Evolutionary conservation across 2,329 filamentous ascomycete species (phyloP).

Genomic region (Xylaria multiplex): DNA sequence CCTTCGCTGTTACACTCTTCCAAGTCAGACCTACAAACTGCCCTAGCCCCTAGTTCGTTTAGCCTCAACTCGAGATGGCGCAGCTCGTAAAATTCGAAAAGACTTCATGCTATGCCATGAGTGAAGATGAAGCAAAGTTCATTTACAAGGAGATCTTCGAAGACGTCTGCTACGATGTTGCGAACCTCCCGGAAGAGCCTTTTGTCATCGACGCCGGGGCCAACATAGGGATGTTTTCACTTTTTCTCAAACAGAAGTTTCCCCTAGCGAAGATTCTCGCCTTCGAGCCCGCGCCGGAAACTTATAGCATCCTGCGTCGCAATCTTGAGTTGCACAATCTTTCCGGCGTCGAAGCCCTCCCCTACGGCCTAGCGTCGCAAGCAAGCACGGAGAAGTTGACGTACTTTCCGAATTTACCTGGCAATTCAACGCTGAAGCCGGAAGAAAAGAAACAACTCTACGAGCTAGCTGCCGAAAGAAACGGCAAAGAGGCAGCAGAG

Average conservation of each 20-base stretch:
- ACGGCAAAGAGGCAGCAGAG: background rate
- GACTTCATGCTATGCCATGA: slow-evolving; percentile 24
- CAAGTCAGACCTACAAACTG: background rate
- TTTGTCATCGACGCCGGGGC: slow-evolving; percentile 27
- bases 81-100: slow-evolving; percentile 18
- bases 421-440: slow-evolving; percentile 22
- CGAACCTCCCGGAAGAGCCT: slow-evolving; percentile 15
- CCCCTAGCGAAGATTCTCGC: slow-evolving; percentile 22
- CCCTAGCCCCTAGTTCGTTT: background rate
- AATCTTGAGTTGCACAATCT: slow-evolving; percentile 20
- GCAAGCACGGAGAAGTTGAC: slow-evolving; percentile 20
- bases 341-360: slow-evolving; percentile 19
- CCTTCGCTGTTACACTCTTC: too few relatives aligned
- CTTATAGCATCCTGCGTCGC: slow-evolving; percentile 16
- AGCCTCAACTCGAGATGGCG: slow-evolving; percentile 14
- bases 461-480: slow-evolving; percentile 3
- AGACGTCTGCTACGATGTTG: slow-evolving; percentile 25
- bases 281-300: slow-evolving; percentile 30
- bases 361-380: slow-evolving; percentile 9
- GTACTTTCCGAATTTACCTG: slow-evolving; percentile 25
- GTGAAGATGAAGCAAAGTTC: slow-evolving; percentile 22
- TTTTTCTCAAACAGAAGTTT: slow-evolving; percentile 25
- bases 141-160: slow-evolving; percentile 32
- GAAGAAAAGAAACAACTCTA: slow-evolving; percentile 22
- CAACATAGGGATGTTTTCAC: slow-evolving; percentile 25